Evolutionary conservation across 176 grass and related monocot genomes (phyloP).

Genomic region (Lolium multiflorum): DNA sequence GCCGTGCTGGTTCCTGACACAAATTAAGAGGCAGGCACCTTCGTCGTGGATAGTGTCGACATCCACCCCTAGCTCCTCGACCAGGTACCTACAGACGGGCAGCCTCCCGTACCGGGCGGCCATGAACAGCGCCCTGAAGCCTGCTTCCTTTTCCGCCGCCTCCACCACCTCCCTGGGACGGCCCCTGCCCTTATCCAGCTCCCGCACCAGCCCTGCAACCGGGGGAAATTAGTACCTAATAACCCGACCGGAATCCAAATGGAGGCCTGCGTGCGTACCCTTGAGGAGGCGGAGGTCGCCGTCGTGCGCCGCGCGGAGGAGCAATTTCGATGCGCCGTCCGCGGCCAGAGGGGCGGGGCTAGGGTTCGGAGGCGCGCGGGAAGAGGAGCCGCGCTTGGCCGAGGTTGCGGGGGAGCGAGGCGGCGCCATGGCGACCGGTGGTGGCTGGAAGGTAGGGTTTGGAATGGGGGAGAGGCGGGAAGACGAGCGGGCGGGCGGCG

Average conservation of each 20-base stretch:
- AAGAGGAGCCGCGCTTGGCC: no score
- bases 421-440: no score
- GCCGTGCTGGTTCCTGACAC: background rate
- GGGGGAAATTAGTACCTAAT: background rate
- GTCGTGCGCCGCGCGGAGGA: constrained; percentile 30
- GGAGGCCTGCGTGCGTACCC: background rate
- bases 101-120: background rate
- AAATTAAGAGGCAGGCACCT: background rate
- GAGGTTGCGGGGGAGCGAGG: no score
- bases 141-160: background rate
- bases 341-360: no score
- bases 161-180: background rate
- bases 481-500: no score
- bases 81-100: constrained; percentile 31
- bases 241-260: no score
- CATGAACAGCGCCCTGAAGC: background rate
- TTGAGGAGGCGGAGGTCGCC: constrained; percentile 2
- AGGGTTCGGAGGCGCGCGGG: no score
- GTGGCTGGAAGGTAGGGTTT: no score
- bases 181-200: no score
- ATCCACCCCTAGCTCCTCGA: constrained; percentile 26
- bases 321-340: background rate
- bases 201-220: background rate
- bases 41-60: background rate
- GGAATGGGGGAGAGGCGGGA: no score